Evolutionary conservation across 805 yeast genomes (phyloP).

Genomic region (Candida wancherniae): DNA sequence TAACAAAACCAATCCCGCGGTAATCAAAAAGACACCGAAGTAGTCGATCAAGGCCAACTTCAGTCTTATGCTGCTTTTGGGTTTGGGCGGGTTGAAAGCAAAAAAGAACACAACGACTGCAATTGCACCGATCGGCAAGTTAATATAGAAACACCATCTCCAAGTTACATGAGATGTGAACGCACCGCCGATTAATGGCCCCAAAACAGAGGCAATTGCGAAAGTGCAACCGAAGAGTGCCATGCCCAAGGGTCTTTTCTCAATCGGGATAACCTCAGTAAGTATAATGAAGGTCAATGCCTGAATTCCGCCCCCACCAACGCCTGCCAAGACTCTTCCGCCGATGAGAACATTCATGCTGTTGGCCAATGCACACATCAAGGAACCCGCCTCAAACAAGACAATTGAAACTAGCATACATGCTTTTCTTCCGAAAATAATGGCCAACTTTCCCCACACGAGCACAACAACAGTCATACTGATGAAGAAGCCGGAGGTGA

Average conservation of each 20-base stretch:
- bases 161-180: slow-evolving; percentile 20
- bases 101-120: slow-evolving; percentile 14
- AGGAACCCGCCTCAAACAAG: slow-evolving; percentile 28
- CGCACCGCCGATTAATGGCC: slow-evolving; percentile 21
- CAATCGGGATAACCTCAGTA: slow-evolving; percentile 27
- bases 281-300: slow-evolving; percentile 22
- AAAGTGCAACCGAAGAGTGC: slow-evolving; percentile 14
- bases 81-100: slow-evolving; percentile 18
- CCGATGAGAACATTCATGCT: slow-evolving; percentile 35
- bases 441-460: slow-evolving; percentile 31
- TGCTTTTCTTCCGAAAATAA: slow-evolving; percentile 32
- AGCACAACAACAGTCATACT: slow-evolving; percentile 28
- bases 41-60: slow-evolving; percentile 17
- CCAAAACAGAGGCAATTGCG: slow-evolving; percentile 19
- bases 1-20: slow-evolving; percentile 16
- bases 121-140: slow-evolving; percentile 19
- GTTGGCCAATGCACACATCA: slow-evolving; percentile 32
- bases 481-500: slow-evolving; percentile 31
- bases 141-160: slow-evolving; percentile 24
- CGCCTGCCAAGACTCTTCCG: slow-evolving; percentile 33
- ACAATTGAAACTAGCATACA: slow-evolving; percentile 21
- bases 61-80: slow-evolving; percentile 5
- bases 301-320: slow-evolving; percentile 35
- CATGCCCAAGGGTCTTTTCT: slow-evolving; percentile 19
- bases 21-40: slow-evolving; percentile 14